Evolutionary conservation across 352 stramenopile species (phyloP), one percentile per base, ranked within the genome.

Genomic region (Lagenidium giganteum): DNA sequence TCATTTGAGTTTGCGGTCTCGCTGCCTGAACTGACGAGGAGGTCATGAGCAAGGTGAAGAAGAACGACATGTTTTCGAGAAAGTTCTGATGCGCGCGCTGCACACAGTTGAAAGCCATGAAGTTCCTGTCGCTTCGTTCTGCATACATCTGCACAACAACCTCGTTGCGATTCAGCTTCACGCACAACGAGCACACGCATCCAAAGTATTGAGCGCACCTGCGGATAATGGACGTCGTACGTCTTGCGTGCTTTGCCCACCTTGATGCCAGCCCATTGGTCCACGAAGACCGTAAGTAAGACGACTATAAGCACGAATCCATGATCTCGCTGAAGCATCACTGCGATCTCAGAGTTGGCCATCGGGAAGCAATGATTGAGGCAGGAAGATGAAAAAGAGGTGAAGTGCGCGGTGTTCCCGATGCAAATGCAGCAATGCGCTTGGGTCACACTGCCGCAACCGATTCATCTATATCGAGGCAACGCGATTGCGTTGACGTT

Each of bases 31-130:
- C 55, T 37, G 66, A 78, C 62, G 62, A 62, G 23, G 64, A 64
- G 11, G 57, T 66, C 22, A 66, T 43, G 26, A 75, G 64, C 40
- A 63, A 51, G 11, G 47, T 47, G 36, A 63, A 67, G 40, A 74
- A 74, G 16, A 57, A 35, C 20, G 64, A 60, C 31, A 73, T 28
- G 28, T 75, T 62, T 58, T 95, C 85, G 20, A 91, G 68, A 27
- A 90, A 67, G 42, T 95, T 85, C 43, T 96, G 81, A 55, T 95
- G 81, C 2, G 61, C 70, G 42, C 83, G 62, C 54, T 95, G 83
- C 35, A 93, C 54, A 49, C 72, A 88, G 65, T 96, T 94, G 60
- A 95, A 95, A 12, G 61, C 64, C 25, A 52, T 72, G 37, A 60
- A 75, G 33, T 93, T 53, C 34, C 85, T 77, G 30, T 78, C 71